These are phyloP conservation scores for Cyphellophora attinorum DNA, from an alignment of 2,329 filamentous ascomycete genomes.

Conservation along the genomic window DNA sequence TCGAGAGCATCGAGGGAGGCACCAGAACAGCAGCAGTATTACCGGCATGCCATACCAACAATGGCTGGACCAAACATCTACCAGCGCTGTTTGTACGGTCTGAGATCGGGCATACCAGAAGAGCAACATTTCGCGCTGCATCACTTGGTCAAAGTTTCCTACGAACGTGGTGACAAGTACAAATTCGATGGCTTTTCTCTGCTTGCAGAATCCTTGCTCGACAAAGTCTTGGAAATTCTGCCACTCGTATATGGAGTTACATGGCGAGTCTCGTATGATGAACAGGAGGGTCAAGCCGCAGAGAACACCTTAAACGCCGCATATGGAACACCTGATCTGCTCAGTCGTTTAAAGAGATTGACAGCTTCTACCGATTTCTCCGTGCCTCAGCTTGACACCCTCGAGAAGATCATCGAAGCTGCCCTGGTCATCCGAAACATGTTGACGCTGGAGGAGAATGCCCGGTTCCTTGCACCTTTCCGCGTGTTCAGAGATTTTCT, in stretches of 20 bases:
- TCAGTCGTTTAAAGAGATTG: slow-evolving; percentile 61
- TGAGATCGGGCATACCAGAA: slow-evolving; percentile 67
- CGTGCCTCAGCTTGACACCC: slow-evolving; percentile 50
- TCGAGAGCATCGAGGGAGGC: slow-evolving; percentile 4
- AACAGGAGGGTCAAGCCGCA: slow-evolving; percentile 41
- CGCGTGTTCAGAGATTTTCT: slow-evolving; percentile 70
- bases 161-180: slow-evolving; percentile 89
- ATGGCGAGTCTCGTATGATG: slow-evolving; percentile 70
- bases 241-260: slow-evolving; percentile 70
- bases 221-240: slow-evolving; percentile 72
- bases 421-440: slow-evolving; percentile 87
- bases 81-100: slow-evolving; percentile 70
- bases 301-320: slow-evolving; percentile 55
- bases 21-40: slow-evolving; percentile 10
- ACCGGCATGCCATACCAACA: slow-evolving; percentile 17
- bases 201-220: slow-evolving; percentile 76
- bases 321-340: slow-evolving; percentile 58
- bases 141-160: slow-evolving; percentile 90
- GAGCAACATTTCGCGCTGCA: slow-evolving; percentile 92
- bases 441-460: slow-evolving; percentile 88
- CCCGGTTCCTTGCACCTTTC: slow-evolving; percentile 66
- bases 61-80: slow-evolving; percentile 84
- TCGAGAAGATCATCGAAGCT: slow-evolving; percentile 76
- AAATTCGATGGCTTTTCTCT: slow-evolving; percentile 86
- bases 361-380: slow-evolving; percentile 40